Evolutionary conservation across 2,329 filamentous ascomycete genomes (phyloP).

Genomic region (Colletotrichum sp.): DNA sequence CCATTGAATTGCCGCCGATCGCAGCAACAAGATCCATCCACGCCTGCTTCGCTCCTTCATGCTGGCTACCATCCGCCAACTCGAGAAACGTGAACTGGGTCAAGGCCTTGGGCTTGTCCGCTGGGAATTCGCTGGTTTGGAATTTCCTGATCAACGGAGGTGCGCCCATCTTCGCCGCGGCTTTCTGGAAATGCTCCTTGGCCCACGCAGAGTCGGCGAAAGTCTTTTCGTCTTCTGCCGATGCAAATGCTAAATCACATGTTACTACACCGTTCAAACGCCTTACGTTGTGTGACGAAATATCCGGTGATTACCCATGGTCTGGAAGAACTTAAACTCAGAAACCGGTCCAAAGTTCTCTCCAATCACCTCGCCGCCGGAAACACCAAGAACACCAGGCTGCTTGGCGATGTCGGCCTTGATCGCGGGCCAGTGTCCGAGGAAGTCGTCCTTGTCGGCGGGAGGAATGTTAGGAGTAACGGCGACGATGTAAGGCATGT

Average conservation of each 20-base stretch:
- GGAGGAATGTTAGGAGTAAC: neutral
- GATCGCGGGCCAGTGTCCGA: neutral
- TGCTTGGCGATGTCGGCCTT: constrained; percentile 3
- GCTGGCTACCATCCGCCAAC: constrained; percentile 1
- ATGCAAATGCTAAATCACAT: neutral
- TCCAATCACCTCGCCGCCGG: neutral
- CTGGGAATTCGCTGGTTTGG: neutral
- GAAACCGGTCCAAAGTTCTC: neutral
- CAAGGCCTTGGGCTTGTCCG: neutral
- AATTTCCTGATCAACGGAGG: constrained; percentile 10
- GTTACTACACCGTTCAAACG: neutral
- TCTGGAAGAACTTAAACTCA: constrained; percentile 14
- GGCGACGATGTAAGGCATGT: constrained; percentile 11
- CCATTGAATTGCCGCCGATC: neutral
- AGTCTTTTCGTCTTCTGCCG: neutral
- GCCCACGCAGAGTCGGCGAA: constrained; percentile 7
- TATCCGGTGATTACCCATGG: neutral
- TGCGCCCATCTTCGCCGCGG: neutral
- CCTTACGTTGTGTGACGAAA: too few relatives aligned
- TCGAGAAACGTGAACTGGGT: constrained; percentile 1
- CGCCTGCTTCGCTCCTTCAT: constrained; percentile 3
- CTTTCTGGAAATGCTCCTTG: neutral
- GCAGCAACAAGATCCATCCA: constrained; percentile 4
- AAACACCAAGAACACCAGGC: neutral
- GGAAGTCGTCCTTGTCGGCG: constrained; percentile 18